These are phyloP conservation scores for Rutidosis leptorrhynchoides DNA, from an alignment of 129 eudicot species.

Conservation along the genomic window DNA sequence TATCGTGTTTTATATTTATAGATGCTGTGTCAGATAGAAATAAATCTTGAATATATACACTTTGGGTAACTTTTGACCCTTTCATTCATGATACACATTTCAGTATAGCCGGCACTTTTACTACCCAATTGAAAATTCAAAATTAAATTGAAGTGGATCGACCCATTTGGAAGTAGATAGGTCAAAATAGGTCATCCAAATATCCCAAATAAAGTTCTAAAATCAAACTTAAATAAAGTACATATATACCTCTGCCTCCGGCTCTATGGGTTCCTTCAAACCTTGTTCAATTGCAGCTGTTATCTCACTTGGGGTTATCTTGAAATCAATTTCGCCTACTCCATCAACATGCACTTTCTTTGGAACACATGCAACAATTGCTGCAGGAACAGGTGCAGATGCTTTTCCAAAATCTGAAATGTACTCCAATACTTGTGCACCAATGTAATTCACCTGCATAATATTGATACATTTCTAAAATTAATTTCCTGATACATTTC, in stretches of 20 bases:
- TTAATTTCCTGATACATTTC: not conserved
- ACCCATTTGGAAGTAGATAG: not conserved
- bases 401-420: conserved; percentile 86
- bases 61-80: conserved; percentile 11
- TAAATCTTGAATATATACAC: not conserved
- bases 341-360: conserved; percentile 78
- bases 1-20: not conserved
- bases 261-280: conserved; percentile 78
- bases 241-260: conserved; percentile 83
- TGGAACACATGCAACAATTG: conserved; percentile 97
- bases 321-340: conserved; percentile 77
- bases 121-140: not conserved
- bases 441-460: conserved; percentile 67
- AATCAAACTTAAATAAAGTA: conserved; percentile 11
- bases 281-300: conserved; percentile 87
- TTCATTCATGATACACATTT: not conserved
- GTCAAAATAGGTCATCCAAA: not conserved
- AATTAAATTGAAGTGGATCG: not conserved
- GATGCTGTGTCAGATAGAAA: not conserved
- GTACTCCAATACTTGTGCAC: conserved; percentile 90
- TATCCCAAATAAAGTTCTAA: not conserved
- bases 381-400: conserved; percentile 94
- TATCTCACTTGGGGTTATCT: conserved; percentile 73
- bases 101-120: not conserved
- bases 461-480: not conserved